Evolutionary conservation across 108 stramenopile genomes (phyloP).

Genomic region (Epithemia pelagica): DNA sequence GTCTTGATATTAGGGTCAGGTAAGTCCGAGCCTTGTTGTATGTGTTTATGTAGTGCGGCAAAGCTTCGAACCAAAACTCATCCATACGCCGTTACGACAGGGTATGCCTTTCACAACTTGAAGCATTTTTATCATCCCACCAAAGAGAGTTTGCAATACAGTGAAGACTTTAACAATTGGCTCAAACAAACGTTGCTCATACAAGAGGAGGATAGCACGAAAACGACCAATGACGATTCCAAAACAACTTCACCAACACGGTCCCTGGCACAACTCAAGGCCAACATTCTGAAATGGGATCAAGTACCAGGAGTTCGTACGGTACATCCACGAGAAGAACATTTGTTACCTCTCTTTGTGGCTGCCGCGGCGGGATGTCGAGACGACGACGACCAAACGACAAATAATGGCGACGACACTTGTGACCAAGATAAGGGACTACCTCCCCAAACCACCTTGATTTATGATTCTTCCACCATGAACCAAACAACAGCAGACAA

Average conservation of each 20-base stretch:
- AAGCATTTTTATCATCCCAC: slow-evolving; percentile 22
- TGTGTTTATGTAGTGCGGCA: too few relatives aligned
- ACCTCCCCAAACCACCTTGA: neutral
- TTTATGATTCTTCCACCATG: slow-evolving; percentile 4
- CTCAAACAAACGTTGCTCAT: slow-evolving; percentile 24
- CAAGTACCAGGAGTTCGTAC: slow-evolving; percentile 29
- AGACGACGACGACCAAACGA: neutral
- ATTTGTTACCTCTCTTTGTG: slow-evolving; percentile 45
- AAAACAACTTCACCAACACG: too few relatives aligned
- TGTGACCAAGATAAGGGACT: neutral
- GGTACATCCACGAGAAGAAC: slow-evolving; percentile 47
- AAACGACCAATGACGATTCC: too few relatives aligned
- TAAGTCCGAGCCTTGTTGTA: neutral
- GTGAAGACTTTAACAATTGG: slow-evolving; percentile 33
- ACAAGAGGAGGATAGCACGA: neutral
- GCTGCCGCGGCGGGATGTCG: slow-evolving; percentile 22
- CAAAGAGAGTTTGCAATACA: slow-evolving; percentile 8
- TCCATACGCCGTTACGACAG: neutral
- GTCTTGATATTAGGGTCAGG: slow-evolving; percentile 74
- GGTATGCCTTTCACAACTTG: slow-evolving; percentile 62
- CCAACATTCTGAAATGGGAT: slow-evolving; percentile 26
- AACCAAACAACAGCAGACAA: neutral
- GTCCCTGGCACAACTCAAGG: slow-evolving; percentile 6
- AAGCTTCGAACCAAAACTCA: neutral
- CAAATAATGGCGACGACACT: neutral